Evolutionary conservation across 78 protist genomes (phyloP), one percentile per base, ranked within the genome.

Genomic region (Dictyostelium citrinum): DNA sequence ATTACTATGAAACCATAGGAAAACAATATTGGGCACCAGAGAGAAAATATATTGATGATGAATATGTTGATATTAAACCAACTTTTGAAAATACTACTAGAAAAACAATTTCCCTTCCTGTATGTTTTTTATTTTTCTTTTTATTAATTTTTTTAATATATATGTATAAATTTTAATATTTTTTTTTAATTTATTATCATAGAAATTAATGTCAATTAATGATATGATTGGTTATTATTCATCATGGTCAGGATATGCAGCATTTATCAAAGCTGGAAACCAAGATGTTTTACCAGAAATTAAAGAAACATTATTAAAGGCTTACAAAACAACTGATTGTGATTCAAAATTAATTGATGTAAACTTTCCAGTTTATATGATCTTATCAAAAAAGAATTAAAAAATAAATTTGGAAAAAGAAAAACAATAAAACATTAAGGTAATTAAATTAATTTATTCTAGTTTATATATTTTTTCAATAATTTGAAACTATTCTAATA

Each of bases 181-280:
- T n/a, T n/a, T n/a, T n/a, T n/a, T n/a, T n/a, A n/a, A n/a, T n/a
- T n/a, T n/a, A n/a, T n/a, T 16, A 1, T 12, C 37, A n/a, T n/a
- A 86, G 81, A 76, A 78, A 68, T 67, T 16, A 29, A 17, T 88
- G 22, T 49, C 82, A 17, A 88, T 88, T 78, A 67, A 12, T 29
- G 35, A 43, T 61, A 20, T 88, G 46, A 22, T 88, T 17, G 93
- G 93, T 29, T 76, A 79, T 22, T 88, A 88, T 12, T 68, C 82
- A 22, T 67, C 85, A 12, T 88, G 93, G 93, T 78, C 86, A 14
- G 93, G 93, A 7, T 88, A 88, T 29, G 8, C 70, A 3, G 27
- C 43, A 31, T 88, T 78, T 22, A 12, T 88, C 3, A 39, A 64
- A 49, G 45, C 45, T 16, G 68, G 41, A 24, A 80, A 80, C 29